Evolutionary conservation across 768 basidiomycete species (phyloP), one percentile per base, ranked within the genome.

Genomic region (Suillus spraguei): DNA sequence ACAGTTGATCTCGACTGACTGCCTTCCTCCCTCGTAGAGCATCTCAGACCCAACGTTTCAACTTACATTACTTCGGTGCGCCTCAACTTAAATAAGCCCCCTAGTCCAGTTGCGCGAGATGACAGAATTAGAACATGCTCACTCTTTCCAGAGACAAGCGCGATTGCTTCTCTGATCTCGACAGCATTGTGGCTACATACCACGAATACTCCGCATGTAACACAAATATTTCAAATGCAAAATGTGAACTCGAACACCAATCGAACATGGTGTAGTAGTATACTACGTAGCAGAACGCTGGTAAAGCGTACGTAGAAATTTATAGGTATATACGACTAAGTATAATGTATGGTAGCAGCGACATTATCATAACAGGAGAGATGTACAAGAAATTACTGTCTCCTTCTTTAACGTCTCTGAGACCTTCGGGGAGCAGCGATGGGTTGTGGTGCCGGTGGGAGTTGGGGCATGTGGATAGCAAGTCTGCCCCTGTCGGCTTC

Each of bases 241-340:
- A 49, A n/a, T n/a, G n/a, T 16, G 13, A 28, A 14, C 24, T 16
- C 14, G n/a, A 46, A 11, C 44, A 44, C 20, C 42, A 44, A 44
- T 44, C 20, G 20, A 44, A 44, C 20, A 46, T 11, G n/a, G 22
- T 47, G 28, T 28, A 10, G 8, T 39, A 52, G 17, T 22, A 47
- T 13, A 44, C 0, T 42, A 7, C 47, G 28, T 41, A 17, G 56
- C 58, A 60, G 28, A 52, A 52, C 47, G 9, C 50, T 32, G 50
- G 17, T 32, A 10, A 52, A 52, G 28, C 50, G 17, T 52, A 17
- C 17, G 28, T 52, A 52, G 50, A 28, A 52, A 52, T 32, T 32
- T 52, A 53, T 50, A 9, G 28, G 50, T 52, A 52, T 52, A 52
- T 20, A 52, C 28, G 52, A 53, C 52, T 20, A 49, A 54, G 53